phyloP scores from a whole-genome alignment of 2,329 filamentous ascomycete species.

The Colletotrichum camelliae region DNA sequence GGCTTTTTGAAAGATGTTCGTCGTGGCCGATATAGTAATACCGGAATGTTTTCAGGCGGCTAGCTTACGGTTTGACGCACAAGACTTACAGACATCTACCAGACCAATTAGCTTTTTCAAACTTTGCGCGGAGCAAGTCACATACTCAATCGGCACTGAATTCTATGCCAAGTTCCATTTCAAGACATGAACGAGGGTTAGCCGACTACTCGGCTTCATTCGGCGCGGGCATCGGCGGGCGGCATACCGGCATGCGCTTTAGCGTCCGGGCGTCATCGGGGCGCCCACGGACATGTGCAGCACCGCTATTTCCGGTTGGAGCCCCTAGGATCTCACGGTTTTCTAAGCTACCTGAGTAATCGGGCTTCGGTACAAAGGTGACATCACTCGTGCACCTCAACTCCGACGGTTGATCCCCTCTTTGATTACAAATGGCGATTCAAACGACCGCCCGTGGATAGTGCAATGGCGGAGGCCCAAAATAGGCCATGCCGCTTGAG shows the following conservation, averaged over 20 bases:
- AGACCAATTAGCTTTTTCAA: no score
- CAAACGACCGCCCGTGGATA: not conserved
- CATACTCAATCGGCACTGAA: not conserved
- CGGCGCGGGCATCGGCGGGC: not conserved
- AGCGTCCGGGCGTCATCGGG: not conserved
- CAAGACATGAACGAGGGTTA: not conserved
- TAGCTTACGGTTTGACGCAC: no score
- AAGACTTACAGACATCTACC: no score
- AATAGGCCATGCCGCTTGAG: not conserved
- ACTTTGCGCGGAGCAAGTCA: no score
- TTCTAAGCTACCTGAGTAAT: not conserved
- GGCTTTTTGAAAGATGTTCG: no score
- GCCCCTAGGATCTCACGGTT: not conserved
- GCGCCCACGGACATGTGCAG: not conserved
- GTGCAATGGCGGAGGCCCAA: not conserved
- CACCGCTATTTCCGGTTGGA: not conserved
- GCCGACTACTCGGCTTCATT: not conserved
- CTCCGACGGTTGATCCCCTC: not conserved
- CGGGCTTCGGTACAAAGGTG: not conserved
- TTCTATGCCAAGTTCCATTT: fast-evolving
- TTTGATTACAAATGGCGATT: not conserved
- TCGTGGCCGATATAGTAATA: no score
- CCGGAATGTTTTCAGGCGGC: no score
- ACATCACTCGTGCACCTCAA: not conserved
- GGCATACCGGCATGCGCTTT: not conserved